These are phyloP conservation scores for Heliamphora pulchella DNA, from an alignment of 179 eudicot genomes.

Conservation along the genomic window DNA sequence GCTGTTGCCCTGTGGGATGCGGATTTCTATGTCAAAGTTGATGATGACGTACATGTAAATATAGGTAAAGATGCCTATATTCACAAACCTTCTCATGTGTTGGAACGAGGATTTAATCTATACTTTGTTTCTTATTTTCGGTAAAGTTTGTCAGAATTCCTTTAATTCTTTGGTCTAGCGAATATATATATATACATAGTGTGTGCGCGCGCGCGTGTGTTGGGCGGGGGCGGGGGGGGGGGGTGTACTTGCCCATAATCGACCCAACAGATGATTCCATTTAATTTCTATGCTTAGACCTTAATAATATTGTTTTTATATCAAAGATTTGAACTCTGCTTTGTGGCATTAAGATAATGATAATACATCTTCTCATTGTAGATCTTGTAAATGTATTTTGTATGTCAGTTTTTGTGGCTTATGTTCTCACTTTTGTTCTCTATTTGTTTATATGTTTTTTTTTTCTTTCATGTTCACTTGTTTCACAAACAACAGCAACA, in stretches of 20 bases:
- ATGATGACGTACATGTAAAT: conserved; percentile 58
- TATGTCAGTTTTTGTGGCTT: background rate
- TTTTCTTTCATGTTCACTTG: background rate
- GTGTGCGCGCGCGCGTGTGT: no score
- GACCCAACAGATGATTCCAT: background rate
- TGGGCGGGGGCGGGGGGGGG: no score
- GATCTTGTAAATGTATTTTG: background rate
- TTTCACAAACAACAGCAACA: conserved; percentile 44
- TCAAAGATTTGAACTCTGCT: background rate
- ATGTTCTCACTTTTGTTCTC: background rate
- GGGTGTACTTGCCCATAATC: background rate
- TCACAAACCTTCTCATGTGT: background rate
- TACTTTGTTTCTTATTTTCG: background rate
- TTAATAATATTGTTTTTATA: background rate
- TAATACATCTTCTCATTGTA: background rate
- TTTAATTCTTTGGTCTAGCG: background rate
- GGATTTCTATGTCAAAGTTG: conserved; percentile 54
- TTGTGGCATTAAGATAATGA: background rate
- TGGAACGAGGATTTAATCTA: background rate
- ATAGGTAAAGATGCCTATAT: conserved; percentile 45
- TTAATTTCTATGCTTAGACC: background rate
- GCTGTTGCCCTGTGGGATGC: conserved; percentile 61
- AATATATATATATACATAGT: no score
- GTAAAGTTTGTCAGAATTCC: background rate
- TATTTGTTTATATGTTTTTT: no score